phyloP scores from a whole-genome alignment of 805 yeast genomes.

The Candida gorgasii region DNA sequence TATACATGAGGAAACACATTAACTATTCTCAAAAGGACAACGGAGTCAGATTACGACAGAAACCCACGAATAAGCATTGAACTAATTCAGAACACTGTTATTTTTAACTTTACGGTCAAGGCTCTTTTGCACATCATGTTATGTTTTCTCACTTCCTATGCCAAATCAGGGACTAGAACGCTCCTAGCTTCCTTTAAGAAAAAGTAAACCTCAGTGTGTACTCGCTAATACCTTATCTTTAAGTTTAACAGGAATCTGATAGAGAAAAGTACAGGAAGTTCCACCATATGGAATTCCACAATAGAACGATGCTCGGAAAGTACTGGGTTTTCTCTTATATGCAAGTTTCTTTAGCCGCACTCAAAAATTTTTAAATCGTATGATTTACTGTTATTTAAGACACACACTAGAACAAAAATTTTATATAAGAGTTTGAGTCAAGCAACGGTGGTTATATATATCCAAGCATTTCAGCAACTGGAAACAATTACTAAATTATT shows the following conservation, averaged over 20 bases:
- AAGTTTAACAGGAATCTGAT: background rate
- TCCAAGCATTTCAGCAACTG: background rate
- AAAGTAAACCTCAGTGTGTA: too few relatives aligned
- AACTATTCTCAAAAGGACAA: background rate
- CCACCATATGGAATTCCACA: constrained; percentile 3
- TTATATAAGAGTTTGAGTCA: background rate
- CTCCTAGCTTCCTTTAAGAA: background rate
- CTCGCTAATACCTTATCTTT: too few relatives aligned
- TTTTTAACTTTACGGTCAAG: background rate
- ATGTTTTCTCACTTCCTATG: background rate
- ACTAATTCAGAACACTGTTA: background rate
- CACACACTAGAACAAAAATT: background rate
- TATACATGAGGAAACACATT: background rate
- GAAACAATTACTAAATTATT: background rate
- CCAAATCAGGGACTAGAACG: background rate
- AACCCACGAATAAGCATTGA: background rate
- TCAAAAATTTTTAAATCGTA: constrained; percentile 3
- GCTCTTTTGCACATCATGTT: background rate
- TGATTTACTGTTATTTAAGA: constrained; percentile 4
- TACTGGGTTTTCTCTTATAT: background rate
- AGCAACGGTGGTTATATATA: background rate
- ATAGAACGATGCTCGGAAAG: background rate
- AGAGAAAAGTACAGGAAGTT: too few relatives aligned
- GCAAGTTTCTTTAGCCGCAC: constrained; percentile 4
- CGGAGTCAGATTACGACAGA: background rate